A percentile compares a stretch with the other conserved stretches of the same genome.
phyloP scores from a whole-genome alignment of 257 asterid genomes.

The Lantana camara region DNA sequence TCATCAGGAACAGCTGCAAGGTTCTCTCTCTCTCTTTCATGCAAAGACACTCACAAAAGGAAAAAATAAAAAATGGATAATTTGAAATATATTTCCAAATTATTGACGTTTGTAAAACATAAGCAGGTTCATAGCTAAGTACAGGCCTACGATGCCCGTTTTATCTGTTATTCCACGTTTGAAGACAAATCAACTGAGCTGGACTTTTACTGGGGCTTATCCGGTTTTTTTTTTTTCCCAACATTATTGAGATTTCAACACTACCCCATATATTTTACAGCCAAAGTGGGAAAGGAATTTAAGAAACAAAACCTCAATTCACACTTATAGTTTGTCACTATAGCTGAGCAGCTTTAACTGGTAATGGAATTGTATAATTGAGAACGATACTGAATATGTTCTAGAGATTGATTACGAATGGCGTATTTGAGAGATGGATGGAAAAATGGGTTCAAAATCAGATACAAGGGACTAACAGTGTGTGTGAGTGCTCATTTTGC shows the following conservation, averaged over 20 bases:
- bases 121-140: conserved; percentile 86
- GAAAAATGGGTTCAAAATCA: too few relatives aligned
- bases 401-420: too few relatives aligned
- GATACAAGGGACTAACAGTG: too few relatives aligned
- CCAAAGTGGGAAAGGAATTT: too few relatives aligned
- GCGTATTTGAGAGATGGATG: too few relatives aligned
- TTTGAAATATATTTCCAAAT: background rate
- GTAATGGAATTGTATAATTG: too few relatives aligned
- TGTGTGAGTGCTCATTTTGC: conserved; percentile 30
- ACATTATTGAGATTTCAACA: background rate
- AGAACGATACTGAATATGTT: too few relatives aligned
- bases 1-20: conserved; percentile 98
- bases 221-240: conserved; percentile 48
- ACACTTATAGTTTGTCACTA: background rate
- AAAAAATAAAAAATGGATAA: background rate
- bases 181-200: conserved; percentile 75
- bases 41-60: too few relatives aligned
- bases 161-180: conserved; percentile 89
- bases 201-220: conserved; percentile 89
- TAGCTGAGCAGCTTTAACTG: background rate
- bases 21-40: conserved; percentile 28
- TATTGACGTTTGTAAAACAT: background rate
- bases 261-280: too few relatives aligned
- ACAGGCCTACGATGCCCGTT: conserved; percentile 95
- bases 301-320: too few relatives aligned